Conservation (phyloP, 306 rosid species). For the Gastrolobium villosum region DNA sequence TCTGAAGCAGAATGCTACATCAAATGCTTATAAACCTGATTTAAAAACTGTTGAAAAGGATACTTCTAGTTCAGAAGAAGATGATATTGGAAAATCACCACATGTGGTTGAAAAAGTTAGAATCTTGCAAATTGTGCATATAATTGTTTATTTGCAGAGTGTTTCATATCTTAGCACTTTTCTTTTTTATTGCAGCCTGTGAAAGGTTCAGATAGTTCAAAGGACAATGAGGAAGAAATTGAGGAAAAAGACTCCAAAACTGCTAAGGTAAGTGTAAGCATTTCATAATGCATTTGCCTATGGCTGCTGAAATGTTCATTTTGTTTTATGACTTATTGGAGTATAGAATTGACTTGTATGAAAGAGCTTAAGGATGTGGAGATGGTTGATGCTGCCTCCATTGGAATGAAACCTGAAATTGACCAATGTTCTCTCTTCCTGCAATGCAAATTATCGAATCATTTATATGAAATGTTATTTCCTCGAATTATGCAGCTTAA, state of each 20-base stretch:
- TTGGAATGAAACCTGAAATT: constrained; percentile 54
- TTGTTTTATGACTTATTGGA: background rate
- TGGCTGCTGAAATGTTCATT: constrained; percentile 17
- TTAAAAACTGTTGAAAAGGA: constrained; percentile 44
- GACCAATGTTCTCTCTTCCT: background rate
- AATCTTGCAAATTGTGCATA: constrained; percentile 20
- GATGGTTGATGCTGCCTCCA: constrained; percentile 61
- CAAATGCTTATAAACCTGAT: constrained; percentile 30
- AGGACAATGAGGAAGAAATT: constrained; percentile 27
- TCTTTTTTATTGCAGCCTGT: constrained; percentile 38
- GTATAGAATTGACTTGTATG: background rate
- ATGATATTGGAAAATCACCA: constrained; percentile 1
- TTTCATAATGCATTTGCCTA: constrained; percentile 13
- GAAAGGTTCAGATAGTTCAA: constrained; percentile 17
- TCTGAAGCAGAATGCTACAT: constrained; percentile 28
- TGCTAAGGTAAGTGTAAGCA: constrained; percentile 53
- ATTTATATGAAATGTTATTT: constrained; percentile 8
- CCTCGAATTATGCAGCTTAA: constrained; percentile 62
- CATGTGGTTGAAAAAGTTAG: constrained; percentile 34
- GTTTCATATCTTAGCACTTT: constrained; percentile 8
- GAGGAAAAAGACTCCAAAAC: constrained; percentile 46
- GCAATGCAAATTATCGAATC: background rate
- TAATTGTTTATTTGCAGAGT: constrained; percentile 24
- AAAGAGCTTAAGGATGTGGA: constrained; percentile 53
- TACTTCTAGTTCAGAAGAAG: constrained; percentile 26